Evolutionary conservation across 2,329 filamentous ascomycete genomes (phyloP), one percentile per base, ranked within the genome.

Genomic region (Sporothrix luriei): DNA sequence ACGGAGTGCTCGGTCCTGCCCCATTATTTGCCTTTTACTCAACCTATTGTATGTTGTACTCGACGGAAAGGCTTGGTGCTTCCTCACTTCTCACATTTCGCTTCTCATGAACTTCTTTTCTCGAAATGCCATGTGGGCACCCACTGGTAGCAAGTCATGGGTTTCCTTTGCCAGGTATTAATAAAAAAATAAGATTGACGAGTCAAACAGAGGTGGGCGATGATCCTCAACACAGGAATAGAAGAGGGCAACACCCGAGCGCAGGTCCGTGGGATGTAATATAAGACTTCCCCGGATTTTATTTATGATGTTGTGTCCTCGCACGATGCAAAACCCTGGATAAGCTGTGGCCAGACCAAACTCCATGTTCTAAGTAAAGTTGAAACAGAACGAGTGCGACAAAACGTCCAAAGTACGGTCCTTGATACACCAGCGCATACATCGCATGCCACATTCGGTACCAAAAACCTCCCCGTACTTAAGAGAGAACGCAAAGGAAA

Each of bases 281-380:
- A 21, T 48, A 29, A 16, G 43, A 21, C 48, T 62, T 62, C 40
- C 59, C 59, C 59, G 43, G 59, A 62, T 62, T 62, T 48, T 62
- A 62, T 62, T 11, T 46, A 19, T 51, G n/a, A 26, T 48, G 46
- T 19, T 48, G 13, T 46, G 13, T 48, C 40, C 6, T n/a, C 59
- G 40, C 38, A 61, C 55, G 33, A 61, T 11, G 55, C n/a, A 61
- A 33, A 33, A 24, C 55, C 55, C 33, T 61, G 55, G 43, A 48
- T 33, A 6, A 33, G 33, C 33, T 33, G 2, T 33, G 33, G 33
- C 6, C 43, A 48, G 43, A 16, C 11, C 13, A 48, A 16, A 7
- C 33, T 33, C 33, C 33, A 33, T 33, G 33, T 9, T 38, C 26
- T 13, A 33, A 4, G 24, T n/a, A 10, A 61, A 13, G 55, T 61